Base-by-base conservation (phyloP, 2,329 filamentous ascomycete genomes). In the Beauveria brongniartii region DNA sequence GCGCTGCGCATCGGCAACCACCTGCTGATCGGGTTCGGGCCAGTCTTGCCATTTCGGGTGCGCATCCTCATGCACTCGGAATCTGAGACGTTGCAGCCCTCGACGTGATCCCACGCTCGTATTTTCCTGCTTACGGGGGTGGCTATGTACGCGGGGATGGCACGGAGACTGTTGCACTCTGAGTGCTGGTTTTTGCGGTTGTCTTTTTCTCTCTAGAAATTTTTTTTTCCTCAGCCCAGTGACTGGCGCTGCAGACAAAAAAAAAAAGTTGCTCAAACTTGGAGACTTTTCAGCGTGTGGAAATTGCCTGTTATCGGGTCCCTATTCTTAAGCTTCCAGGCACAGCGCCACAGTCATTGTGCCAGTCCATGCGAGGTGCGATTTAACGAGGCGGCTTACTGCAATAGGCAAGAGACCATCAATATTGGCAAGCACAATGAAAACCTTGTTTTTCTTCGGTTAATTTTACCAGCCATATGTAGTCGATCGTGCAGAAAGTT, bases 71-170 rank as follows among this genome's bases (percentile, higher is more conserved):
- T 59, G 56, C 56, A 18, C 40, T 3, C n/a, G 4, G 8, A 48
- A 61, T 44, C 58, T 61, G 58, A 61, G 51, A 61, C 58, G 58
- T 52, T 59, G 47, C 56, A 59, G 28, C 50, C 43, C 28, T 41
- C n/a, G 51, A 37, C 51, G 41, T 30, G 58, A 47, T 43, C 9
- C 34, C 30, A 55, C 26, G 58, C 51, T 44, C 51, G 51, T 61
- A 55, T 61, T 52, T 41, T 52, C 10, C 6, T 51, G 4, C 30
- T 22, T 48, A 61, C 58, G 58, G 58, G 43, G 58, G 58, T 61
- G 58, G 51, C 51, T 61, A 61, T 55, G 58, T 44, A 51, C 7
- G 34, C 24, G 9, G 44, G 26, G 14, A 16, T 4, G 9, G 20
- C 37, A 18, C 3, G 6, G 40, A 16, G 26, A 16, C 41, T 54